Evolutionary conservation across 2,329 filamentous ascomycete species (phyloP).

Genomic region (Aspergillus sp.): DNA sequence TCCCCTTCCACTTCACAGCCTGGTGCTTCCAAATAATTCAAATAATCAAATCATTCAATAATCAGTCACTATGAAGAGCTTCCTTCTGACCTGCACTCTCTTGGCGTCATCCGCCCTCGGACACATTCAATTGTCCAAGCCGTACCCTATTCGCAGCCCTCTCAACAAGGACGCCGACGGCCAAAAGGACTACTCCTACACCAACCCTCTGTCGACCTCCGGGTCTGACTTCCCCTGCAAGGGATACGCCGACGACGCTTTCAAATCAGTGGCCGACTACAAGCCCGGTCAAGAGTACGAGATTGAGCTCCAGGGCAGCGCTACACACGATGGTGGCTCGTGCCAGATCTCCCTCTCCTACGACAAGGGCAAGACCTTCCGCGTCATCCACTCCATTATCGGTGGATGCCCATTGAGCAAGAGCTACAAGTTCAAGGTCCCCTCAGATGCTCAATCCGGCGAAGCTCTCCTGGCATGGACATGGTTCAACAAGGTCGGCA

Average conservation of each 20-base stretch:
- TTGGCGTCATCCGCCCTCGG: slow-evolving; percentile 35
- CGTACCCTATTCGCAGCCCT: slow-evolving; percentile 54
- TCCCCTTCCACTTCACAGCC: background rate
- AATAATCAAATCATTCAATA: background rate
- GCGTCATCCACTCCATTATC: slow-evolving; percentile 64
- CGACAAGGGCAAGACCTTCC: slow-evolving; percentile 69
- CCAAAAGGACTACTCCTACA: slow-evolving; percentile 70
- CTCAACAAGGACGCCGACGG: slow-evolving; percentile 46
- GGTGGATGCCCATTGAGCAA: slow-evolving; percentile 55
- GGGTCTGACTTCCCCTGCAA: slow-evolving; percentile 77
- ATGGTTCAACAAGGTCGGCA: slow-evolving; percentile 74
- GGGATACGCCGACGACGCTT: slow-evolving; percentile 57
- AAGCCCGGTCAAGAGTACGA: slow-evolving; percentile 61
- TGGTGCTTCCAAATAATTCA: background rate
- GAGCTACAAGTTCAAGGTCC: slow-evolving; percentile 66
- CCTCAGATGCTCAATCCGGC: slow-evolving; percentile 59
- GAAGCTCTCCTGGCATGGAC: slow-evolving; percentile 71
- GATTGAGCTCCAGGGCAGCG: slow-evolving; percentile 63
- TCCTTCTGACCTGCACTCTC: slow-evolving; percentile 28
- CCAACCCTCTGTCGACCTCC: slow-evolving; percentile 58
- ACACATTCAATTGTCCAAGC: slow-evolving; percentile 59
- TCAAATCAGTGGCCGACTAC: slow-evolving; percentile 61
- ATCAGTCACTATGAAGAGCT: slow-evolving; percentile 30
- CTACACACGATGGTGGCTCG: slow-evolving; percentile 67
- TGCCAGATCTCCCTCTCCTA: slow-evolving; percentile 76